These are phyloP conservation scores for Cairneyella variabilis DNA, from an alignment of 495 filamentous ascomycete species.

Conservation along the genomic window DNA sequence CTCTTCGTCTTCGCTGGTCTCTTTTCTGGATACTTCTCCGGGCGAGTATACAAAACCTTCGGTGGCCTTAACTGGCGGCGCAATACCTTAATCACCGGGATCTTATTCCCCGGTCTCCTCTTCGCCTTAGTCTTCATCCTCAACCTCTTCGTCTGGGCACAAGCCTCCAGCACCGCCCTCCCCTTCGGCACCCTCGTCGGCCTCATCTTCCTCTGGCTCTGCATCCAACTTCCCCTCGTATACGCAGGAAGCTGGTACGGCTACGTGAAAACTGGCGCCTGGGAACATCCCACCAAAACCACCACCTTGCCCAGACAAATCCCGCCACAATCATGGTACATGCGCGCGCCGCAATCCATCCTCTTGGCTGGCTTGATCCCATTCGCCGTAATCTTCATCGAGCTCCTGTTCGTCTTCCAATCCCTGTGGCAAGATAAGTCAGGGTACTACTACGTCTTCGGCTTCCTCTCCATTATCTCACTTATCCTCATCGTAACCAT, in stretches of 20 bases:
- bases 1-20: constrained; percentile 85
- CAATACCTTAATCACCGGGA: constrained; percentile 80
- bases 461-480: constrained; percentile 76
- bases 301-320: constrained; percentile 69
- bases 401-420: constrained; percentile 88
- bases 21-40: constrained; percentile 92
- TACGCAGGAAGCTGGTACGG: constrained; percentile 83
- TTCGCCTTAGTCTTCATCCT: constrained; percentile 79
- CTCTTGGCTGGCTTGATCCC: constrained; percentile 80
- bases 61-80: constrained; percentile 74
- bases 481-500: constrained; percentile 75
- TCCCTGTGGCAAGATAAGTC: constrained; percentile 91
- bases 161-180: constrained; percentile 86
- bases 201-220: constrained; percentile 77
- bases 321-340: constrained; percentile 78
- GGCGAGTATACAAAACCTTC: constrained; percentile 81
- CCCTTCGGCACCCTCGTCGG: constrained; percentile 81
- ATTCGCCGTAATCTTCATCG: constrained; percentile 92
- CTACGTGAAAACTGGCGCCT: constrained; percentile 59
- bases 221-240: constrained; percentile 86
- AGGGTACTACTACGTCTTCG: constrained; percentile 93
- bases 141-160: constrained; percentile 92
- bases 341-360: constrained; percentile 55
- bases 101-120: constrained; percentile 79
- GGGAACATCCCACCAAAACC: constrained; percentile 88